Evolutionary conservation across 2,329 filamentous ascomycete species (phyloP).

Genomic region (Ceratocystis albifundus): DNA sequence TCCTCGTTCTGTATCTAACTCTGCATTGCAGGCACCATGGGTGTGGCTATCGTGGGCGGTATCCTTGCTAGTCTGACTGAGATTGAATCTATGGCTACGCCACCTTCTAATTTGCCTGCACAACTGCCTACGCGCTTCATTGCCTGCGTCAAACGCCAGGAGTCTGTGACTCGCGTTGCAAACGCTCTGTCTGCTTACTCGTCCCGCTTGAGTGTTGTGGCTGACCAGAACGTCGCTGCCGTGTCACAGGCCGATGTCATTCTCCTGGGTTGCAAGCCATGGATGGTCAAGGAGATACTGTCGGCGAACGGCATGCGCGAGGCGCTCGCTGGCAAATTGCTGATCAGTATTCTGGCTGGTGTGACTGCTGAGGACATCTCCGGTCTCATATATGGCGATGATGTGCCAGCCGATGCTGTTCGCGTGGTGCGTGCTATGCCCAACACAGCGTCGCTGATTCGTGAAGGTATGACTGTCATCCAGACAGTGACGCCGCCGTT

Average conservation of each 20-base stretch:
- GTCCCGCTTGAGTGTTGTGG: constrained; percentile 51
- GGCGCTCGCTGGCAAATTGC: constrained; percentile 65
- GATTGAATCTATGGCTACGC: constrained; percentile 38
- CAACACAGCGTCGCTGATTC: constrained; percentile 67
- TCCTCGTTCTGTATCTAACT: constrained; percentile 16
- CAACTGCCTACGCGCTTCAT: constrained; percentile 64
- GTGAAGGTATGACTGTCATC: constrained; percentile 75
- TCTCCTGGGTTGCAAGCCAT: constrained; percentile 70
- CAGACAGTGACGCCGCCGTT: constrained; percentile 50
- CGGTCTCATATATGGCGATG: constrained; percentile 46
- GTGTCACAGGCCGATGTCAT: constrained; percentile 59
- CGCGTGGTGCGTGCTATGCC: constrained; percentile 70
- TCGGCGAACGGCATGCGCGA: constrained; percentile 54
- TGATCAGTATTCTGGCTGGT: constrained; percentile 73
- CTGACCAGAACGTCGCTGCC: constrained; percentile 59
- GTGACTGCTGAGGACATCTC: constrained; percentile 60
- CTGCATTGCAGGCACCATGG: constrained; percentile 56
- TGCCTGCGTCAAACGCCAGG: constrained; percentile 62
- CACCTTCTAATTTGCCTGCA: constrained; percentile 35
- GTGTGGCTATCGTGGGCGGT: constrained; percentile 70
- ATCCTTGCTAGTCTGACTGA: constrained; percentile 59
- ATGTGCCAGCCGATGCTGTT: constrained; percentile 39
- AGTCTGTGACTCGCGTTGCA: constrained; percentile 57
- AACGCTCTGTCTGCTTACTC: constrained; percentile 53
- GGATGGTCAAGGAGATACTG: constrained; percentile 59